Evolutionary conservation across 2,329 filamentous ascomycete species (phyloP).

Genomic region (Verticillium zaregamsianum): DNA sequence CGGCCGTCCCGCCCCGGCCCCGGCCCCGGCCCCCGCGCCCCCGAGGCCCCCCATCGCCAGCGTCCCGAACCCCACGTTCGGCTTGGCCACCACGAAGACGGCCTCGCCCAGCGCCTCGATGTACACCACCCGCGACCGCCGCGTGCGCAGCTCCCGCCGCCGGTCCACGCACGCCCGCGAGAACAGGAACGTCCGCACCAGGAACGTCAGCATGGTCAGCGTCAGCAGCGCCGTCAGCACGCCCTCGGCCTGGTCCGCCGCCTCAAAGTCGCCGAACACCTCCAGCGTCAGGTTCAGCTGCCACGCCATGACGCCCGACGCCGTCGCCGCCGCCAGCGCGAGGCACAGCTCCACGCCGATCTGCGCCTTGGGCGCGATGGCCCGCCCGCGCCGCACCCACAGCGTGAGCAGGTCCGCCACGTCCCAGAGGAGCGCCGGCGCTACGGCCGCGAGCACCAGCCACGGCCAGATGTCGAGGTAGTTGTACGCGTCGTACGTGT

Average conservation of each 20-base stretch:
- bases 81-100: slow-evolving; percentile 16
- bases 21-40: neutral
- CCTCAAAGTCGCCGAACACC: neutral
- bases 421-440: slow-evolving; percentile 17
- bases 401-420: slow-evolving; percentile 19
- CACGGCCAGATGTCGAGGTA: neutral
- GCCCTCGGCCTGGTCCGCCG: neutral
- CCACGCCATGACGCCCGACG: slow-evolving; percentile 1
- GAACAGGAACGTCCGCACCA: slow-evolving; percentile 18
- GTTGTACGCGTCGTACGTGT: neutral
- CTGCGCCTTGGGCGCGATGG: slow-evolving; percentile 20
- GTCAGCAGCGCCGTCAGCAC: neutral
- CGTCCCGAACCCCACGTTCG: slow-evolving; percentile 4
- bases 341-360: slow-evolving; percentile 21
- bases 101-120: slow-evolving; percentile 15
- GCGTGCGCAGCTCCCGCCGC: slow-evolving; percentile 9
- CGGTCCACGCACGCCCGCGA: slow-evolving; percentile 21
- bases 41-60: neutral
- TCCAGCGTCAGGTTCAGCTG: neutral
- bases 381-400: slow-evolving; percentile 16
- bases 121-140: slow-evolving; percentile 16
- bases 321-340: slow-evolving; percentile 4
- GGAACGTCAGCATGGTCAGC: neutral
- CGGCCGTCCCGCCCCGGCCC: neutral
- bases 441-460: slow-evolving; percentile 3